Conservation (phyloP, 192 early-diverging fungal species). For the Chytriomyces hyalinus region DNA sequence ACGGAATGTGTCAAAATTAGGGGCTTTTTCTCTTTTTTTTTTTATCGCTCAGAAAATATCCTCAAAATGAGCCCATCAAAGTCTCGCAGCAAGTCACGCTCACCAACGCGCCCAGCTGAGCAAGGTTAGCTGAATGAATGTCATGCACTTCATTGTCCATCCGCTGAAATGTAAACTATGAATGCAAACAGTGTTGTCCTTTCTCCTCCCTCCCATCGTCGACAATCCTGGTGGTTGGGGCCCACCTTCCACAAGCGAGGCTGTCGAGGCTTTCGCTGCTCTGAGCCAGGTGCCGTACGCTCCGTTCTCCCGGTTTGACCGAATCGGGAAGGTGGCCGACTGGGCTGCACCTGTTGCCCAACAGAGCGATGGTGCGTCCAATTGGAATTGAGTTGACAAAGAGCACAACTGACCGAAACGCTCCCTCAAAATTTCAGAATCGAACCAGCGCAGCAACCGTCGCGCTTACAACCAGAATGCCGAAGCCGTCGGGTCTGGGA, state of each 20-base stretch:
- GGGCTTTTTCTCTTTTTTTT: too few relatives aligned
- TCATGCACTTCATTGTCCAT: too few relatives aligned
- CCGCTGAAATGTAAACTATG: too few relatives aligned
- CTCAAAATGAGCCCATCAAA: too few relatives aligned
- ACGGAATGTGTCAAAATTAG: too few relatives aligned
- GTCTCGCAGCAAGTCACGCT: too few relatives aligned
- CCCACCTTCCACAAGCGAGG: slow-evolving; percentile 48
- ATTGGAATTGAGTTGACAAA: slow-evolving; percentile 2
- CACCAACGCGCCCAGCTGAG: too few relatives aligned
- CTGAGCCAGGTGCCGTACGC: slow-evolving; percentile 87
- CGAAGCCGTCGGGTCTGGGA: slow-evolving; percentile 83
- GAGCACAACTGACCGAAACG: slow-evolving; percentile 9
- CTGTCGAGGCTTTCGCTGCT: slow-evolving; percentile 47
- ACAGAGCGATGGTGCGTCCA: slow-evolving; percentile 10
- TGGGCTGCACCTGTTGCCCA: slow-evolving; percentile 58
- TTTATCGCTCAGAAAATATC: too few relatives aligned
- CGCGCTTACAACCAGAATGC: slow-evolving; percentile 30
- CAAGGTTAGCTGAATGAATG: too few relatives aligned
- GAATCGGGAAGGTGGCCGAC: slow-evolving; percentile 92
- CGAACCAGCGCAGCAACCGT: slow-evolving; percentile 21
- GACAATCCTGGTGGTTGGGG: slow-evolving; percentile 92
- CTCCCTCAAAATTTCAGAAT: slow-evolving; percentile 8
- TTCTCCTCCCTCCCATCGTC: slow-evolving; percentile 77
- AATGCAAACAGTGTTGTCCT: slow-evolving; percentile 41
- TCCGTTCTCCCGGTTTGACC: slow-evolving; percentile 94